phyloP scores from a whole-genome alignment of 805 yeast genomes.

The Jamesozyma gamospora region DNA sequence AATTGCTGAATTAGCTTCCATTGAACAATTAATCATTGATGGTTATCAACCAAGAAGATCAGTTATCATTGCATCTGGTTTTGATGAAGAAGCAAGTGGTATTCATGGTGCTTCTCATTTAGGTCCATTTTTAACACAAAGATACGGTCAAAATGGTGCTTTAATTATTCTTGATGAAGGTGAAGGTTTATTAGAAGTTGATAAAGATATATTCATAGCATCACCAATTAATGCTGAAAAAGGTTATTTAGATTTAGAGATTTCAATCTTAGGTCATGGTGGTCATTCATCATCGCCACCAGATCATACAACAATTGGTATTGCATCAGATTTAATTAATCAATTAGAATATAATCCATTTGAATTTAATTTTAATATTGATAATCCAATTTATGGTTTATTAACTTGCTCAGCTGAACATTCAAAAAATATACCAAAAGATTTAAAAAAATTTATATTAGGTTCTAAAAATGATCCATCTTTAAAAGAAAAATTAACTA shows the following conservation, averaged over 20 bases:
- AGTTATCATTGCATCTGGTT: slow-evolving; percentile 57
- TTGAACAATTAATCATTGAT: slow-evolving; percentile 42
- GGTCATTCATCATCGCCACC: slow-evolving; percentile 82
- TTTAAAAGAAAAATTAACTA: slow-evolving; percentile 30
- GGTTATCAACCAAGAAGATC: slow-evolving; percentile 55
- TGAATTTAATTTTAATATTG: slow-evolving; percentile 28
- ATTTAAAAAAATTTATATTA: slow-evolving; percentile 20
- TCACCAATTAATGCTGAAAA: slow-evolving; percentile 52
- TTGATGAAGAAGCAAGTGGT: slow-evolving; percentile 72
- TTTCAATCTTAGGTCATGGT: slow-evolving; percentile 52
- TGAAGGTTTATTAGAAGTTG: slow-evolving; percentile 31
- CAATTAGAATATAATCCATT: slow-evolving; percentile 47
- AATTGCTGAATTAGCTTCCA: slow-evolving; percentile 54
- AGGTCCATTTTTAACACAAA: slow-evolving; percentile 36
- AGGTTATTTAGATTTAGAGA: slow-evolving; percentile 45
- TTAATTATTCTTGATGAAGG: slow-evolving; percentile 71
- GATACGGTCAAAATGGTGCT: slow-evolving; percentile 52
- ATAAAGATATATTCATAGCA: slow-evolving; percentile 37
- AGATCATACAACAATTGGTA: slow-evolving; percentile 71
- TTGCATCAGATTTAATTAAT: slow-evolving; percentile 48
- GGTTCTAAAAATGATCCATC: slow-evolving; percentile 26
- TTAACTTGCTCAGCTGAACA: slow-evolving; percentile 57
- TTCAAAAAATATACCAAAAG: slow-evolving; percentile 16
- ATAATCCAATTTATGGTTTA: slow-evolving; percentile 50
- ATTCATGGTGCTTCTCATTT: slow-evolving; percentile 46